Conservation (phyloP, 1,284 basidiomycete genomes). For the Baeospora myosura region DNA sequence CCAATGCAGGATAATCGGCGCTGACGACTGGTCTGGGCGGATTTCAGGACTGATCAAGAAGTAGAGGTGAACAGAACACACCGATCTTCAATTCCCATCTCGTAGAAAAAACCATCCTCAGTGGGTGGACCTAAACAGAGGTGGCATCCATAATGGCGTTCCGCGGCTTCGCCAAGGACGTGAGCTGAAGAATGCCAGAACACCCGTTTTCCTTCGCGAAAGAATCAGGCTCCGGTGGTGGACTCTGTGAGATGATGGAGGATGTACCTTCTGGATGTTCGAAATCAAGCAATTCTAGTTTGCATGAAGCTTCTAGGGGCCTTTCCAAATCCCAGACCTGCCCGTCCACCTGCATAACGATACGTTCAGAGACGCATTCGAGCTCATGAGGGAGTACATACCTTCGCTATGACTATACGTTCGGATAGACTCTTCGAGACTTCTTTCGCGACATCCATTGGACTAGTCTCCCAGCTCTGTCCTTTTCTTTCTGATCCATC, state of each 20-base stretch:
- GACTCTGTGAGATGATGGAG: too few species aligned
- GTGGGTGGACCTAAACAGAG: conserved; percentile 96
- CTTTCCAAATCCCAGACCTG: conserved; percentile 93
- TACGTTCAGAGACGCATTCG: not conserved
- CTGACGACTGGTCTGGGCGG: conserved; percentile 59
- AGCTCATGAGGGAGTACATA: conserved; percentile 17
- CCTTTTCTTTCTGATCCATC: conserved; percentile 83
- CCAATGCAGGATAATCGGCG: conserved; percentile 83
- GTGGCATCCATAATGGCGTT: conserved; percentile 96
- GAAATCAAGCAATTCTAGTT: conserved; percentile 88
- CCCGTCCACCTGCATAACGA: conserved; percentile 66
- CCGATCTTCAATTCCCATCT: conserved; percentile 84
- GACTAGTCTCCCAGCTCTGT: conserved; percentile 93
- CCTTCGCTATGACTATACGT: conserved; percentile 90
- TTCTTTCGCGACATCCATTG: conserved; percentile 85
- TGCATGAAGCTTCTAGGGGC: conserved; percentile 79
- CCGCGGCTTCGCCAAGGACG: conserved; percentile 96
- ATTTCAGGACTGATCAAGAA: conserved; percentile 1
- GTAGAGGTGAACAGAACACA: conserved; percentile 20
- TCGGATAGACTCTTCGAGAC: conserved; percentile 88
- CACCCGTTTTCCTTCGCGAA: conserved; percentile 77
- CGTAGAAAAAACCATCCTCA: conserved; percentile 99
- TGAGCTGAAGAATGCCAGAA: conserved; percentile 99
- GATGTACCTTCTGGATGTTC: conserved; percentile 82
- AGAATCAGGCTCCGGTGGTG: conserved; percentile 5